phyloP scores from a whole-genome alignment of 371 early-diverging fungal species.

The Choanephora cucurbitarum region DNA sequence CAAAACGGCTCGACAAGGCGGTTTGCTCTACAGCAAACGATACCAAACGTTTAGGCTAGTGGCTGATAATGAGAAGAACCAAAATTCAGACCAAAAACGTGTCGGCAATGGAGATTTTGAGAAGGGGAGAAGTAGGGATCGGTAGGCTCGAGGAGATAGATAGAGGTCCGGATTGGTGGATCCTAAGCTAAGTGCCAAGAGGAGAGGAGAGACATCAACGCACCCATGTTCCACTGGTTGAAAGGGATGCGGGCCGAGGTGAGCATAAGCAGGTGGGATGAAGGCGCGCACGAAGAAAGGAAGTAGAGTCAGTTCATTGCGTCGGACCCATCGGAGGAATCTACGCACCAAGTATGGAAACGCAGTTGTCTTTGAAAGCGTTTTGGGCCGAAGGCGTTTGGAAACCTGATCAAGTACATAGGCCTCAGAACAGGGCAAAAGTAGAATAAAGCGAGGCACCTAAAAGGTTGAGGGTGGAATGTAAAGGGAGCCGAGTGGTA shows the following conservation, averaged over 20 bases:
- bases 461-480: not conserved
- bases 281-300: not conserved
- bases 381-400: not conserved
- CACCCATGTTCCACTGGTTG: not conserved
- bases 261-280: not conserved
- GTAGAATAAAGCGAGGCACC: not conserved
- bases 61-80: too few relatives aligned
- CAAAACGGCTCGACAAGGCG: too few relatives aligned
- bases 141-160: too few relatives aligned
- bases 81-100: too few relatives aligned
- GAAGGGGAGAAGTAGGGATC: too few relatives aligned
- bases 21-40: too few relatives aligned
- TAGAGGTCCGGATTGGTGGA: too few relatives aligned
- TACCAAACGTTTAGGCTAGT: too few relatives aligned
- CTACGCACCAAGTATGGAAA: not conserved
- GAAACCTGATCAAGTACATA: not conserved
- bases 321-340: not conserved
- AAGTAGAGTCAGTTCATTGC: not conserved
- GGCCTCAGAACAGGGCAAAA: not conserved
- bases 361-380: not conserved
- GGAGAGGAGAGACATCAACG: constrained; percentile 1
- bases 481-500: not conserved
- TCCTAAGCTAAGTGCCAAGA: not conserved
- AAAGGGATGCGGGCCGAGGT: not conserved
- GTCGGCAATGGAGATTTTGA: too few relatives aligned